Conservation (phyloP, 2,329 filamentous ascomycete genomes). For the Epichloe amarillans region DNA sequence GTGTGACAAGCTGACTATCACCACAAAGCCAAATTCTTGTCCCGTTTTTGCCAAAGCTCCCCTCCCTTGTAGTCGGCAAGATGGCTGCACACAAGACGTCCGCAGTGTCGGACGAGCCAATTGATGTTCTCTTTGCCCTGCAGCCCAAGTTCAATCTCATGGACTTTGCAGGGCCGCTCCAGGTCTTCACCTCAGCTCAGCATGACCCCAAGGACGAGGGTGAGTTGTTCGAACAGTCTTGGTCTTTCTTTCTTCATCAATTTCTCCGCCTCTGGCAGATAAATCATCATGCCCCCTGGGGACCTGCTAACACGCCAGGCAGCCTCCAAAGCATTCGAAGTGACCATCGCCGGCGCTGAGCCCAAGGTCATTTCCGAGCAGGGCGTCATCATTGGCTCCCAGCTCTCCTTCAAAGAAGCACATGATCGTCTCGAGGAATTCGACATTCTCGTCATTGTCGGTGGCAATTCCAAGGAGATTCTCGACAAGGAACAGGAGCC, state of each 20-base stretch:
- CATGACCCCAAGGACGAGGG: slow-evolving; percentile 40
- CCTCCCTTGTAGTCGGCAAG: slow-evolving; percentile 19
- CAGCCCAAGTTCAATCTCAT: slow-evolving; percentile 46
- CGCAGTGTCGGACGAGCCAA: slow-evolving; percentile 41
- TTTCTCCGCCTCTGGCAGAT: too few relatives aligned
- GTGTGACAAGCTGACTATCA: neutral
- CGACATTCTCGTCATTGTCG: slow-evolving; percentile 67
- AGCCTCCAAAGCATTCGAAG: slow-evolving; percentile 45
- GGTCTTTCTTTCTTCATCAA: neutral
- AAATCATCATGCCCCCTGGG: too few relatives aligned
- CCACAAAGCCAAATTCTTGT: slow-evolving; percentile 2
- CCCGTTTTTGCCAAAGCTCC: slow-evolving; percentile 4
- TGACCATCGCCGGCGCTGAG: slow-evolving; percentile 40
- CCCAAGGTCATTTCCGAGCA: slow-evolving; percentile 43
- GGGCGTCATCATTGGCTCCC: slow-evolving; percentile 57
- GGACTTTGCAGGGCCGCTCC: slow-evolving; percentile 43
- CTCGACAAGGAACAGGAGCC: slow-evolving; percentile 57
- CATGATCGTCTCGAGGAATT: slow-evolving; percentile 61
- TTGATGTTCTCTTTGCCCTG: slow-evolving; percentile 47
- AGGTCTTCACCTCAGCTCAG: slow-evolving; percentile 36
- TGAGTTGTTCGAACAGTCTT: slow-evolving; percentile 14
- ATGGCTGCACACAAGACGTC: slow-evolving; percentile 46
- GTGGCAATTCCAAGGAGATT: slow-evolving; percentile 51
- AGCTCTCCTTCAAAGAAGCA: slow-evolving; percentile 69
- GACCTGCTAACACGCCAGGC: neutral